A percentile compares a stretch with the other conserved stretches of the same genome.
These are phyloP conservation scores for Stemphylium vesicarium DNA, from an alignment of 2,329 filamentous ascomycete species.

Conservation along the genomic window DNA sequence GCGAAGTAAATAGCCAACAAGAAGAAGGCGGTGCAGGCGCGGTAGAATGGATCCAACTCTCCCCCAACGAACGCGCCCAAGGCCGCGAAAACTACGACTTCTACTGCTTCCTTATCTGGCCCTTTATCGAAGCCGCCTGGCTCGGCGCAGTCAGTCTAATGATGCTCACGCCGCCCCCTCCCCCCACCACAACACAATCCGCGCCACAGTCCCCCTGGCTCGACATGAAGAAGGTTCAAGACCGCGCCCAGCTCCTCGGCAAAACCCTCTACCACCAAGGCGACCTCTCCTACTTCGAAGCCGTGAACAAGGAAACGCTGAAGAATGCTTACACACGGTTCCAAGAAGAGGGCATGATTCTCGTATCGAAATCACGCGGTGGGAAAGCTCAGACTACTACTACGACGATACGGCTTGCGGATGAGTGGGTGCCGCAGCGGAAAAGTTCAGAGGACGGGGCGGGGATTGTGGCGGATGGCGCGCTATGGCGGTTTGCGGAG, in stretches of 20 bases:
- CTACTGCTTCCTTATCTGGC: constrained; percentile 98
- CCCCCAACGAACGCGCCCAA: constrained; percentile 73
- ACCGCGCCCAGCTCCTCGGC: constrained; percentile 81
- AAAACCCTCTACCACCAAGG: constrained; percentile 98
- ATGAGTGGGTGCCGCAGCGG: constrained; percentile 75
- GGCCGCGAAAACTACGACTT: constrained; percentile 97
- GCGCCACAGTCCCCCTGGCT: constrained; percentile 64
- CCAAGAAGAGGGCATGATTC: constrained; percentile 87
- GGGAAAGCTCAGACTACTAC: constrained; percentile 65
- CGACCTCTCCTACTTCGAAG: constrained; percentile 95
- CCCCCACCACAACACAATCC: constrained; percentile 23
- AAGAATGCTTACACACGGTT: constrained; percentile 91
- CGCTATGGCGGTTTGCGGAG: constrained; percentile 91
- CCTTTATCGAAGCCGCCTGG: constrained; percentile 95
- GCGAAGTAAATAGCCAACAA: constrained; percentile 45
- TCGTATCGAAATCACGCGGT: constrained; percentile 64
- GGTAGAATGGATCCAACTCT: constrained; percentile 74
- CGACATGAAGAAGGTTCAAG: constrained; percentile 76
- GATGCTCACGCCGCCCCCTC: constrained; percentile 76
- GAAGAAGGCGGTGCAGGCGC: constrained; percentile 42
- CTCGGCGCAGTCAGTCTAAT: constrained; percentile 86
- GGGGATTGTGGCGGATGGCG: constrained; percentile 70
- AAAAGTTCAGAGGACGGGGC: constrained; percentile 56
- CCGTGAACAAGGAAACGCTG: constrained; percentile 96
- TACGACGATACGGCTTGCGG: constrained; percentile 70